A percentile compares a stretch with the other conserved stretches of the same genome.
phyloP scores from a whole-genome alignment of 495 filamentous ascomycete genomes.

The Sporormia fimetaria region DNA sequence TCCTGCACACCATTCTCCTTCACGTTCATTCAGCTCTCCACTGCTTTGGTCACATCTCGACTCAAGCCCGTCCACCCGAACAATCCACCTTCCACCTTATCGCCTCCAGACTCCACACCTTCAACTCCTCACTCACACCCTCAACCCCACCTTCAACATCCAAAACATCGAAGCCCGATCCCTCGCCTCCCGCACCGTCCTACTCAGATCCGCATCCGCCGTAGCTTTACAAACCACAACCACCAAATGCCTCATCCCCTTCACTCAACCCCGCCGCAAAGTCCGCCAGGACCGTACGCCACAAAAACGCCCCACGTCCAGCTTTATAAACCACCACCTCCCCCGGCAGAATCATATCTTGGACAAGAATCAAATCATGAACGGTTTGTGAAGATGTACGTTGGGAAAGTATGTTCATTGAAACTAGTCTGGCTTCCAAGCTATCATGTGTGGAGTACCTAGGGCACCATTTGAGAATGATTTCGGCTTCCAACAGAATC shows the following conservation, averaged over 20 bases:
- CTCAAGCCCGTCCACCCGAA: slow-evolving; percentile 43
- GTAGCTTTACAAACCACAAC: slow-evolving; percentile 55
- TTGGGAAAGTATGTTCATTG: too few species aligned
- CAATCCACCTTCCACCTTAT: slow-evolving; percentile 49
- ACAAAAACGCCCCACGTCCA: slow-evolving; percentile 52
- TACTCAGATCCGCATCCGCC: slow-evolving; percentile 59
- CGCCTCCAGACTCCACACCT: slow-evolving; percentile 40
- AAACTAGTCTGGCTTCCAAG: too few species aligned
- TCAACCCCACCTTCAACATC: slow-evolving; percentile 44
- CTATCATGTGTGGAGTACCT: too few species aligned
- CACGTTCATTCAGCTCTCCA: slow-evolving; percentile 21
- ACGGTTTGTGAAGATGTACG: too few species aligned
- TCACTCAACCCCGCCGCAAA: slow-evolving; percentile 49
- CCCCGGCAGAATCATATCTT: slow-evolving; percentile 41
- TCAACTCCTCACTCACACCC: slow-evolving; percentile 40
- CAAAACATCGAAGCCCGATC: slow-evolving; percentile 63
- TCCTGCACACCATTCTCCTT: neutral
- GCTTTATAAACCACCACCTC: slow-evolving; percentile 62
- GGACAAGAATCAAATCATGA: slow-evolving; percentile 51
- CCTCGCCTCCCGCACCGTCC: slow-evolving; percentile 58
- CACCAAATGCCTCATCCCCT: slow-evolving; percentile 55
- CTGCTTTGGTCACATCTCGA: slow-evolving; percentile 40
- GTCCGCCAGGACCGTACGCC: too few species aligned
- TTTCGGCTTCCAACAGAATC: too few species aligned
- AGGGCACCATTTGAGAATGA: too few species aligned